Percentiles rank a stretch among this genome's conserved stretches.
phyloP scores from a whole-genome alignment of 257 asterid species.

The Nemophila menziesii region DNA sequence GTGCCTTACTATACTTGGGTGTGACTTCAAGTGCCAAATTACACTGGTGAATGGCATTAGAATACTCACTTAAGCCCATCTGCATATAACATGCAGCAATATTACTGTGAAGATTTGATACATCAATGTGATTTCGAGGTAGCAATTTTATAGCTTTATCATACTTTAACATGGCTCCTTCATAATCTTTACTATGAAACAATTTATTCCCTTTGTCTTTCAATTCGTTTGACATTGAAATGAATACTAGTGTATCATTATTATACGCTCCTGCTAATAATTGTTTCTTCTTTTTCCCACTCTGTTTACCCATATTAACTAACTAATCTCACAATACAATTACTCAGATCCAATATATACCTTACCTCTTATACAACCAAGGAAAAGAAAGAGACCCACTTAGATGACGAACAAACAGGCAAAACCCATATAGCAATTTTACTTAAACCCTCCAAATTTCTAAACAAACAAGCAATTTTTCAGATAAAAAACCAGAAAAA shows the following conservation, averaged over 20 bases:
- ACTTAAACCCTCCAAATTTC: conserved; percentile 1
- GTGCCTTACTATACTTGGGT: conserved; percentile 72
- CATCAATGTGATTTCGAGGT: conserved; percentile 68
- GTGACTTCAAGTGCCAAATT: conserved; percentile 84
- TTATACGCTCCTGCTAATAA: conserved; percentile 33
- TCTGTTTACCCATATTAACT: conserved; percentile 68
- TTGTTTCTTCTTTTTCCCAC: conserved; percentile 30
- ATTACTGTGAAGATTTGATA: conserved; percentile 62
- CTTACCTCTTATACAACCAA: background rate
- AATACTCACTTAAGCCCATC: conserved; percentile 62
- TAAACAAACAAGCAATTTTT: conserved; percentile 2
- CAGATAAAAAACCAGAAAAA: conserved; percentile 6
- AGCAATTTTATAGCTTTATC: conserved; percentile 72
- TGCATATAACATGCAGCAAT: conserved; percentile 86
- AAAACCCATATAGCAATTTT: conserved; percentile 6
- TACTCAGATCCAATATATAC: conserved; percentile 9
- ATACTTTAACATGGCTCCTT: conserved; percentile 62
- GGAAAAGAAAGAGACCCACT: conserved; percentile 5
- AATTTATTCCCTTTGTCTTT: conserved; percentile 62
- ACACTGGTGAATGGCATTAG: conserved; percentile 74
- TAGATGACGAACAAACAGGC: conserved; percentile 6
- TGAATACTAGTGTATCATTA: conserved; percentile 49
- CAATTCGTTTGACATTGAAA: conserved; percentile 52
- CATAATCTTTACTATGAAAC: conserved; percentile 65
- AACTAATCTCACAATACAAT: conserved; percentile 25